Conservation (phyloP, 768 basidiomycete species). For the Cyclocybe cylindracea region DNA sequence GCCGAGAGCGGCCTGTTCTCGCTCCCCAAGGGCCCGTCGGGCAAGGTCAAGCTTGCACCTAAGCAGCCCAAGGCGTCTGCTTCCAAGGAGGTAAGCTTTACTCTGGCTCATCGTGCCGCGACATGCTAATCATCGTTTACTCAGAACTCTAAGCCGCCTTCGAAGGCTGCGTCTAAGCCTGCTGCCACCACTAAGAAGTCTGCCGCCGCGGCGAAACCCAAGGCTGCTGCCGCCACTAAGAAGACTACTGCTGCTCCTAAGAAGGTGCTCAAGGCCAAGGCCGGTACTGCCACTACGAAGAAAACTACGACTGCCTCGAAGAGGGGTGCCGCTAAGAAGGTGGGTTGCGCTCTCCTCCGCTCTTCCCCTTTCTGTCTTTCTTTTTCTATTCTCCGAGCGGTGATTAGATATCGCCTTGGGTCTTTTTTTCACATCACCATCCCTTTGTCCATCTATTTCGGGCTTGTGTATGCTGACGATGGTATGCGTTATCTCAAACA, state of each 20-base stretch:
- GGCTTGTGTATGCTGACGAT: not conserved
- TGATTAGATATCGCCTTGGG: not conserved
- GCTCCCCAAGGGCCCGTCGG: slow-evolving; percentile 50
- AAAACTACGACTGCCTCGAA: slow-evolving; percentile 43
- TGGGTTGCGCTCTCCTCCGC: slow-evolving; percentile 15
- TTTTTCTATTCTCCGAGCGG: slow-evolving; percentile 3
- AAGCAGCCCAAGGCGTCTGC: slow-evolving; percentile 45
- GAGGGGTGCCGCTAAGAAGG: slow-evolving; percentile 67
- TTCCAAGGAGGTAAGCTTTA: slow-evolving; percentile 58
- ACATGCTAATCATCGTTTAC: slow-evolving; percentile 2
- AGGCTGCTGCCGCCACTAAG: slow-evolving; percentile 24
- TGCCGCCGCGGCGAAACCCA: slow-evolving; percentile 22
- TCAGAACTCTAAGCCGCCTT: slow-evolving; percentile 49
- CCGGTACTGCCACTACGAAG: slow-evolving; percentile 25
- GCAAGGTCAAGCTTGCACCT: slow-evolving; percentile 65
- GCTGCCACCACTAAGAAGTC: slow-evolving; percentile 37
- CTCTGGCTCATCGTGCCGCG: not conserved
- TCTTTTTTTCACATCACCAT: no score
- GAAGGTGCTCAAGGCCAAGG: slow-evolving; percentile 31
- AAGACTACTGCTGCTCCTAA: slow-evolving; percentile 25
- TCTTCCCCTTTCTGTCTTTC: not conserved
- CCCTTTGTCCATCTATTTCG: not conserved
- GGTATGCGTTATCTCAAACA: slow-evolving; percentile 20
- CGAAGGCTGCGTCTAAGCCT: slow-evolving; percentile 38
- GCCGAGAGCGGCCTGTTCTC: slow-evolving; percentile 47